Percentiles rank a stretch among this genome's conserved stretches.
Evolutionary conservation across 163 green algal genomes (phyloP).

Genomic region (Chlamydomonas reinhardtii): DNA sequence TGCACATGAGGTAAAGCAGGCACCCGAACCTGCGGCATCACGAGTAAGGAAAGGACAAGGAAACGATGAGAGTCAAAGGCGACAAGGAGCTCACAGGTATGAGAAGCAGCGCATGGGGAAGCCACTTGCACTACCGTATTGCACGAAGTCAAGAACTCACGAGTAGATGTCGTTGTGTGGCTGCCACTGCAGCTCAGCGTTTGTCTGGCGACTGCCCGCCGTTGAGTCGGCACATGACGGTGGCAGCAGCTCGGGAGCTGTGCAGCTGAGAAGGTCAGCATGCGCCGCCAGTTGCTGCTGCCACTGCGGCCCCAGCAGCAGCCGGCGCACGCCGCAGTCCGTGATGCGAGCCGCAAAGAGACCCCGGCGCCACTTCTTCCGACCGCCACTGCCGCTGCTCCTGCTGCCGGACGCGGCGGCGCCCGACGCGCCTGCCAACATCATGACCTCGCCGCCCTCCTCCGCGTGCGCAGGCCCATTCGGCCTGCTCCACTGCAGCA

Average conservation of each 20-base stretch:
- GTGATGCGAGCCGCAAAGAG: slow-evolving; percentile 5
- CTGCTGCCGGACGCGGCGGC: background rate
- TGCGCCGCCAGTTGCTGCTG: background rate
- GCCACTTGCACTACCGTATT: too few species aligned
- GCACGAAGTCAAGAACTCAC: background rate
- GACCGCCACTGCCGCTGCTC: background rate
- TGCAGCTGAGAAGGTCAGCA: background rate
- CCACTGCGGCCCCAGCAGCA: slow-evolving; percentile 4
- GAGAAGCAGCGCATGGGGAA: too few species aligned
- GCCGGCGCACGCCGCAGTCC: slow-evolving; percentile 27
- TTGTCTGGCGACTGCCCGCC: background rate
- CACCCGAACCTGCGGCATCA: background rate
- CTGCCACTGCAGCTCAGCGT: background rate
- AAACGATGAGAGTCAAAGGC: too few species aligned
- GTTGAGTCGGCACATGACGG: background rate
- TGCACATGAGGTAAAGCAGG: slow-evolving; percentile 25
- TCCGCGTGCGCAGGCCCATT: too few species aligned
- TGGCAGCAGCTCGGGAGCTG: slow-evolving; percentile 30
- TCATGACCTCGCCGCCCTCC: background rate
- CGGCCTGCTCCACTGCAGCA: background rate
- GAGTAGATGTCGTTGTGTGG: slow-evolving; percentile 6
- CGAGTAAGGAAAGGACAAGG: background rate
- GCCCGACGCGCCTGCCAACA: background rate
- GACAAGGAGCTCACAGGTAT: background rate
- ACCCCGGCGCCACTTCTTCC: background rate